Percentiles rank a stretch among this genome's conserved stretches.
phyloP scores from a whole-genome alignment of 192 early-diverging fungal species.

The Linderina pennispora region DNA sequence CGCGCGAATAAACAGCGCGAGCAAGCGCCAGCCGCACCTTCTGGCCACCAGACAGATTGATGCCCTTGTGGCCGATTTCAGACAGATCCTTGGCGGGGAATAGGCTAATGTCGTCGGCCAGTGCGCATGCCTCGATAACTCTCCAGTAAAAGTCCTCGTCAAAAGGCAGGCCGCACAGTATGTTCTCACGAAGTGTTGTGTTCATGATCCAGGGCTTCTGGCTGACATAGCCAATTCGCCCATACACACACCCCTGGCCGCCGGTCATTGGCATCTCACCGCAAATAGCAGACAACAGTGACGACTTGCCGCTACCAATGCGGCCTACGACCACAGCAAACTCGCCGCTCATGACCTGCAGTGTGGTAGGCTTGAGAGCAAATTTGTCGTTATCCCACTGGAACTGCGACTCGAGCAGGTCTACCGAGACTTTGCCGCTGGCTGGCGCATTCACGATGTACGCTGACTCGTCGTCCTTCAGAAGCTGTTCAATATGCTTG shows the following conservation, averaged over 20 bases:
- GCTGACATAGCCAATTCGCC: slow-evolving; percentile 13
- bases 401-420: neutral
- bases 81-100: neutral
- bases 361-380: slow-evolving; percentile 31
- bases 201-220: neutral
- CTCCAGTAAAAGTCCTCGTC: neutral
- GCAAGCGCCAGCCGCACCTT: too few relatives aligned
- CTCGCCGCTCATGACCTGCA: slow-evolving; percentile 39
- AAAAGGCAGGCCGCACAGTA: neutral
- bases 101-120: neutral
- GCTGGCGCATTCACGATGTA: too few relatives aligned
- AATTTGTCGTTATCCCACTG: neutral
- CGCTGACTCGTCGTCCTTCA: too few relatives aligned
- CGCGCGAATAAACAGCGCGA: too few relatives aligned
- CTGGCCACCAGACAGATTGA: neutral
- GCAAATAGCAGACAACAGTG: slow-evolving; percentile 17
- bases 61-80: neutral
- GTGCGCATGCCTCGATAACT: neutral
- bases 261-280: slow-evolving; percentile 12
- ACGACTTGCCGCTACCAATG: slow-evolving; percentile 66
- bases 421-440: too few relatives aligned
- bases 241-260: slow-evolving; percentile 47
- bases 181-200: neutral
- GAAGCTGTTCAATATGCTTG: too few relatives aligned
- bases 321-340: slow-evolving; percentile 52